Evolutionary conservation across 2,329 filamentous ascomycete species (phyloP).

Genomic region (Annulohypoxylon truncatum): DNA sequence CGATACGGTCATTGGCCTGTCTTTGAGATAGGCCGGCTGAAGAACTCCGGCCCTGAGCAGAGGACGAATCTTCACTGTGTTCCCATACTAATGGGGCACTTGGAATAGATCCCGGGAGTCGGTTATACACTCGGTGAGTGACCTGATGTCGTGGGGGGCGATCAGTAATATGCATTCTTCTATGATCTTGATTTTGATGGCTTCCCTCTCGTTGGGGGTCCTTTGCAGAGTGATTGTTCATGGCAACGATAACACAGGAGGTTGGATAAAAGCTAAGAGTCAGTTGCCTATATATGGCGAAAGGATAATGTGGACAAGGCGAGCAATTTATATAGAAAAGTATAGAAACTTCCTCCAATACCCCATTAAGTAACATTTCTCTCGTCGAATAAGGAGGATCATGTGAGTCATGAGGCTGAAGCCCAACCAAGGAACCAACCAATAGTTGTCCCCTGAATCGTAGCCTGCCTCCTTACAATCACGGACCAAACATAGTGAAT

Average conservation of each 20-base stretch:
- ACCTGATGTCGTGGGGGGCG: not conserved
- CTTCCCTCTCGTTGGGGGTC: not conserved
- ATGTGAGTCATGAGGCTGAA: conserved; percentile 2
- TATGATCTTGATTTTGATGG: not conserved
- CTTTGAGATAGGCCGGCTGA: not conserved
- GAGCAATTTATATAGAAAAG: not conserved
- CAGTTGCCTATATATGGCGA: not conserved
- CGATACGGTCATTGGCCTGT: not conserved
- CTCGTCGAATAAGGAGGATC: not conserved
- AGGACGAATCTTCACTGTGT: not conserved
- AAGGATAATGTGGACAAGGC: not conserved
- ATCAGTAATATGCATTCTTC: not conserved
- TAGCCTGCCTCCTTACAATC: not conserved
- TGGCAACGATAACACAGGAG: not conserved
- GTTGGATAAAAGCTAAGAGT: not conserved
- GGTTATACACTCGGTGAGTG: not conserved
- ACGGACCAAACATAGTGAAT: not conserved
- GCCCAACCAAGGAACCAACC: not conserved
- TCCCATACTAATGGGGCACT: not conserved
- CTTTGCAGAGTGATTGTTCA: not conserved
- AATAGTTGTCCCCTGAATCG: not conserved
- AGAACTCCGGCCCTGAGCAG: not conserved
- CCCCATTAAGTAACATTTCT: not conserved
- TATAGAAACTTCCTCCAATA: not conserved
- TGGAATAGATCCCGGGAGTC: not conserved